Evolutionary conservation across 2,329 filamentous ascomycete genomes (phyloP).

Genomic region (Fusarium nisikadoi): DNA sequence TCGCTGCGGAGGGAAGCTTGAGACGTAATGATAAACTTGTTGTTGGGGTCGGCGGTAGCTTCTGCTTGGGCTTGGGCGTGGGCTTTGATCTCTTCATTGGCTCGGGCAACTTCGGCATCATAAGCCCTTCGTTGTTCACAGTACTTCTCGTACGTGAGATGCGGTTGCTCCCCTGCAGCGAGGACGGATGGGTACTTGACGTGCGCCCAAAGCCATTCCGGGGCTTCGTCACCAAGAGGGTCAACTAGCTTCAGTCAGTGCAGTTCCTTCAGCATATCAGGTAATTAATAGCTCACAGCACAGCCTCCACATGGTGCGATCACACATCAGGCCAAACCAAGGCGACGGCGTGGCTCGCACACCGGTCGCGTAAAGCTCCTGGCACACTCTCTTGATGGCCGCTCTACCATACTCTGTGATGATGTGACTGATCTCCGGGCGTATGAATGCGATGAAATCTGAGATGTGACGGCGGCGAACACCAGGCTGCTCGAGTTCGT

Average conservation of each 20-base stretch:
- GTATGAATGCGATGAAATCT: neutral
- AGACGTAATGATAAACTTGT: neutral
- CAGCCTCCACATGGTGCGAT: neutral
- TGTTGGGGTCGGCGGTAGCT: neutral
- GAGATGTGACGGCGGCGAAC: neutral
- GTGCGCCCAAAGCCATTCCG: neutral
- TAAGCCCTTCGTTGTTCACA: neutral
- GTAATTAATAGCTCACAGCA: neutral
- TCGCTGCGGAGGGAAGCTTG: neutral
- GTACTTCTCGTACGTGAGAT: neutral
- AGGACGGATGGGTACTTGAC: neutral
- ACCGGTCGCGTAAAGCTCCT: neutral
- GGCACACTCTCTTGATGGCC: neutral
- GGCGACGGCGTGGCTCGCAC: neutral
- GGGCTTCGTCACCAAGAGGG: neutral
- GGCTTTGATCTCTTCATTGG: accelerated
- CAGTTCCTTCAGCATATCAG: accelerated
- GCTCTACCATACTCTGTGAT: neutral
- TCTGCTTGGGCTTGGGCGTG: too few relatives aligned
- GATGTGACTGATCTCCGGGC: neutral
- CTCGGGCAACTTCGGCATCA: neutral
- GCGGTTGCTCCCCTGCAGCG: neutral
- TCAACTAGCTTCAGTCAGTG: neutral
- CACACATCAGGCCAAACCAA: neutral
- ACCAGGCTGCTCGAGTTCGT: neutral